Evolutionary conservation across 768 basidiomycete genomes (phyloP).

Genomic region (Termitomyces sp.): DNA sequence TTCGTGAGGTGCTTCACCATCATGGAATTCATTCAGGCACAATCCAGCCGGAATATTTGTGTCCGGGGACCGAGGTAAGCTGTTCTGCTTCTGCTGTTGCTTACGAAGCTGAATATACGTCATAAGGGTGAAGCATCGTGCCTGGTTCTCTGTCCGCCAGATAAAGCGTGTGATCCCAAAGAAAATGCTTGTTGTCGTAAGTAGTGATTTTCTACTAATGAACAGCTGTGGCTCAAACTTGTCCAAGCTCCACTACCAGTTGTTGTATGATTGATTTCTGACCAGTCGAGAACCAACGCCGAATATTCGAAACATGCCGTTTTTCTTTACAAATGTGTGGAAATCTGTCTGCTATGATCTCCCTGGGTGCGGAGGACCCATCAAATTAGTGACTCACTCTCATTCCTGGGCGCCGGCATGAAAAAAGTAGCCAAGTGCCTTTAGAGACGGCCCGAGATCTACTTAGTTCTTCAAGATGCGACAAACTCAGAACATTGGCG

Average conservation of each 20-base stretch:
- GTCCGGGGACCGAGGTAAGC: conserved; percentile 31
- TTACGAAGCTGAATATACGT: neutral
- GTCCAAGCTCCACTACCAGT: conserved; percentile 39
- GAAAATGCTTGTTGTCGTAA: conserved; percentile 80
- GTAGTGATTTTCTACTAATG: conserved; percentile 22
- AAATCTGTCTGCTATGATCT: no score
- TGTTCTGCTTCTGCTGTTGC: neutral
- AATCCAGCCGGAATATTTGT: conserved; percentile 83
- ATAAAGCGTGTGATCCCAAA: conserved; percentile 57
- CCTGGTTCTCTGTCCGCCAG: conserved; percentile 67
- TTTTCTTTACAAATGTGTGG: neutral
- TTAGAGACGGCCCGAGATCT: no score
- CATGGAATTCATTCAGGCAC: conserved; percentile 94
- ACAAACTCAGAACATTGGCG: no score
- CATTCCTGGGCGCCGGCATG: no score
- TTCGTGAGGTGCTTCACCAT: conserved; percentile 78
- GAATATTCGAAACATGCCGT: no score
- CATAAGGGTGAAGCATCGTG: conserved; percentile 47
- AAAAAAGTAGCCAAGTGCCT: no score
- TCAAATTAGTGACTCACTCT: no score
- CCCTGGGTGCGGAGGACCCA: no score
- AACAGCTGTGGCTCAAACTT: neutral
- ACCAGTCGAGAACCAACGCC: neutral
- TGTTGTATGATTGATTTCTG: conserved; percentile 25
- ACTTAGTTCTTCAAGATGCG: no score